Conservation (phyloP, 2,329 filamentous ascomycete genomes). For the Clathrospora elynae region DNA sequence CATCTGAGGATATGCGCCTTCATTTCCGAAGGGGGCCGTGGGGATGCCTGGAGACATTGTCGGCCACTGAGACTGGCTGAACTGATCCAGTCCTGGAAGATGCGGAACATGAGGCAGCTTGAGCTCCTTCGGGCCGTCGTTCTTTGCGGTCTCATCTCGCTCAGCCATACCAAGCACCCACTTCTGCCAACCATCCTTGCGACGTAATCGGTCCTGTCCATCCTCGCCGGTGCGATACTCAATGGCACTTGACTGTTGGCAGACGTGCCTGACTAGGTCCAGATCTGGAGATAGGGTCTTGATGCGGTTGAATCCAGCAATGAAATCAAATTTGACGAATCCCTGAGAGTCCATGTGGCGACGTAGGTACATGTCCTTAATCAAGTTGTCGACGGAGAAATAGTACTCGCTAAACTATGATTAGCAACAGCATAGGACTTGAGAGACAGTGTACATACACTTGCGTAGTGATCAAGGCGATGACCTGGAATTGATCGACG, state of each 20-base stretch:
- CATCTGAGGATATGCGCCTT: conserved; percentile 32
- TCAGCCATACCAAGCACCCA: conserved; percentile 76
- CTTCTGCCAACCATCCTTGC: conserved; percentile 74
- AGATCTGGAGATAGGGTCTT: conserved; percentile 72
- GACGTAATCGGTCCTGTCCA: conserved; percentile 76
- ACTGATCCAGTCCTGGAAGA: conserved; percentile 43
- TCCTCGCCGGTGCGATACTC: conserved; percentile 79
- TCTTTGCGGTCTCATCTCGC: conserved; percentile 74
- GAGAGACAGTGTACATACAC: conserved; percentile 50
- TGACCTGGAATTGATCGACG: conserved; percentile 62
- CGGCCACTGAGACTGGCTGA: conserved; percentile 37
- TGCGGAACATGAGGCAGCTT: conserved; percentile 50
- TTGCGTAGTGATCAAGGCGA: conserved; percentile 65
- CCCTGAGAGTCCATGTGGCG: conserved; percentile 94
- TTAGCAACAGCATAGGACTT: conserved; percentile 32
- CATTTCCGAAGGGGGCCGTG: conserved; percentile 26
- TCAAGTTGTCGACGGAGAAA: conserved; percentile 93
- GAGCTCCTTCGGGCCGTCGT: conserved; percentile 66
- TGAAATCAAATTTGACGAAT: conserved; percentile 79
- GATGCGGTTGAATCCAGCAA: conserved; percentile 86
- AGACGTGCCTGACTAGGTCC: conserved; percentile 75
- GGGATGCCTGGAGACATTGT: conserved; percentile 31
- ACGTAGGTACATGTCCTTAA: conserved; percentile 88
- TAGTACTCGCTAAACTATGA: conserved; percentile 78
- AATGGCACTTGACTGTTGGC: conserved; percentile 71